Percentiles rank a stretch among this genome's conserved stretches.
Conservation (phyloP, 1,284 basidiomycete species). For the Fomitiporia mediterranea region DNA sequence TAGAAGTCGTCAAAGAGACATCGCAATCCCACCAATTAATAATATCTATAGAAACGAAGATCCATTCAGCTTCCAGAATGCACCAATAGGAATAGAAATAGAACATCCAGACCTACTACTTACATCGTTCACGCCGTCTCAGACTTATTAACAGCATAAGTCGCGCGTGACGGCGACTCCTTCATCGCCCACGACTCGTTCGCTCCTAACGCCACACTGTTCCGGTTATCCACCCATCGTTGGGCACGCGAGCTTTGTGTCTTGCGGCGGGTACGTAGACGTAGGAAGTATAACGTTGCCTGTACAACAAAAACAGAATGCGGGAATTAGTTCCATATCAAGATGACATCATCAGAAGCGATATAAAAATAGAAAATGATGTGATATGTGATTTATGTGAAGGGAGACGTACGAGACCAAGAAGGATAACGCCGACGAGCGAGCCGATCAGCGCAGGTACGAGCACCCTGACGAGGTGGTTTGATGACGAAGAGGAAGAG, state of each 20-base stretch:
- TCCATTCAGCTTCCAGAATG: too few relatives aligned
- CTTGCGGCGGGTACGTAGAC: conserved; percentile 13
- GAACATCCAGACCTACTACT: too few relatives aligned
- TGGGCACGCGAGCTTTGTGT: conserved; percentile 11
- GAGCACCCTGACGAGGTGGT: conserved; percentile 9
- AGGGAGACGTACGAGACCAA: conserved; percentile 11
- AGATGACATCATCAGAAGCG: too few relatives aligned
- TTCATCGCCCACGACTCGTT: conserved; percentile 18
- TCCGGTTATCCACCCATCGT: conserved; percentile 17
- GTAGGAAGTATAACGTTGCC: conserved; percentile 17
- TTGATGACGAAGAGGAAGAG: conserved; percentile 7
- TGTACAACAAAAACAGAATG: not conserved
- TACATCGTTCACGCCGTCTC: not conserved
- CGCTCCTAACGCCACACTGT: conserved; percentile 9
- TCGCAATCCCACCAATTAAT: too few relatives aligned
- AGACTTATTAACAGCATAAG: not conserved
- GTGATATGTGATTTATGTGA: not conserved
- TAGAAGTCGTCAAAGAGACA: too few relatives aligned
- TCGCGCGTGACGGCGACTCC: not conserved
- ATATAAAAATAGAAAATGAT: not conserved
- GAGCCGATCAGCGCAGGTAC: conserved; percentile 17
- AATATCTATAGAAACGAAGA: too few relatives aligned
- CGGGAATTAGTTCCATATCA: too few relatives aligned
- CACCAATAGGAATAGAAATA: too few relatives aligned
- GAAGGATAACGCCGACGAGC: conserved; percentile 13